These are phyloP conservation scores for Musa itinerans DNA, from an alignment of 176 grass and related monocot genomes.

Conservation along the genomic window DNA sequence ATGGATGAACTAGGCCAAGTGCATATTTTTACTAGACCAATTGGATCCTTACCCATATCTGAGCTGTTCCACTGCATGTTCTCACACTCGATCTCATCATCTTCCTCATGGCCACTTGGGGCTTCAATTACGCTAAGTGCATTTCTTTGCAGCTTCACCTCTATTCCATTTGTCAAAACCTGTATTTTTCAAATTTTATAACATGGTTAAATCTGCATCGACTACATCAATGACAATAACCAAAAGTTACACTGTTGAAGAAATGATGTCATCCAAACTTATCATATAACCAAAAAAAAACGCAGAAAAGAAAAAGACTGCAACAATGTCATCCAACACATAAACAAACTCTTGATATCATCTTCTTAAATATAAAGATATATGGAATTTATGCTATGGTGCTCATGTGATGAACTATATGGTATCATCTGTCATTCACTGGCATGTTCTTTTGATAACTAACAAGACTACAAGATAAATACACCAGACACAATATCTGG, in stretches of 20 bases:
- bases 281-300: not conserved
- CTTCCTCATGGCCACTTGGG: not conserved
- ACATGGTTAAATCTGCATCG: not conserved
- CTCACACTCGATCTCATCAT: not conserved
- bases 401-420: too few relatives aligned
- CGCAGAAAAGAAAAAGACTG: too few relatives aligned
- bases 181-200: not conserved
- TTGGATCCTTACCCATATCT: not conserved
- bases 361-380: too few relatives aligned
- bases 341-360: too few relatives aligned
- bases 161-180: conserved; percentile 13
- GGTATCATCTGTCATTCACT: too few relatives aligned
- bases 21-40: not conserved
- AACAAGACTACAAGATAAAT: too few relatives aligned
- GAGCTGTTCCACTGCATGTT: not conserved
- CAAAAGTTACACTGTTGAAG: not conserved
- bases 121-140: conserved; percentile 9
- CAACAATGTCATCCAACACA: too few relatives aligned
- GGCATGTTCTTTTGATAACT: too few relatives aligned
- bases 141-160: conserved; percentile 3
- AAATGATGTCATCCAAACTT: not conserved
- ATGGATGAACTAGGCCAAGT: not conserved
- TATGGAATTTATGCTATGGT: too few relatives aligned
- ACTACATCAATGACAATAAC: not conserved
- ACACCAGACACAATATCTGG: too few relatives aligned